Conservation (phyloP, 1,284 basidiomycete genomes). For the Quambalaria eucalypti region DNA sequence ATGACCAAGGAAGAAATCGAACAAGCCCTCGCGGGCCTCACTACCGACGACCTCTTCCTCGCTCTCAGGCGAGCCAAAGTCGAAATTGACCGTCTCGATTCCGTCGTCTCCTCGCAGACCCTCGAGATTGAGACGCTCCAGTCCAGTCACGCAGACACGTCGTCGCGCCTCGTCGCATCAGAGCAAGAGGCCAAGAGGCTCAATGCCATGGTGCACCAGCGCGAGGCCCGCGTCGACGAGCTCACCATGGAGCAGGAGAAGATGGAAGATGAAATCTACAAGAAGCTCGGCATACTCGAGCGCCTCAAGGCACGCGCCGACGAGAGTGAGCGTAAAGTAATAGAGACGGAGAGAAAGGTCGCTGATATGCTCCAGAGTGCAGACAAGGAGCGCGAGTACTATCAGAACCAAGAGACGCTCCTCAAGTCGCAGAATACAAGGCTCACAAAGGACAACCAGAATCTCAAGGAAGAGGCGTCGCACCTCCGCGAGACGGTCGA, state of each 20-base stretch:
- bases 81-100: constrained; percentile 23
- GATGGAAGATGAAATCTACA: constrained; percentile 27
- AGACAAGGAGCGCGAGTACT: constrained; percentile 39
- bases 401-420: constrained; percentile 25
- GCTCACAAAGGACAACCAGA: constrained; percentile 24
- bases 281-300: constrained; percentile 23
- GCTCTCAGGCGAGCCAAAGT: constrained; percentile 33
- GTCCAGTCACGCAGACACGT: constrained; percentile 10
- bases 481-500: constrained; percentile 8
- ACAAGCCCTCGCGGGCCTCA: constrained; percentile 22
- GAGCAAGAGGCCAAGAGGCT: constrained; percentile 16
- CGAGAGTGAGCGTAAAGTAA: constrained; percentile 21
- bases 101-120: constrained; percentile 7
- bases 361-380: constrained; percentile 17
- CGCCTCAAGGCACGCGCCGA: constrained; percentile 25
- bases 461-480: constrained; percentile 18
- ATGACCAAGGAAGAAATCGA: constrained; percentile 32
- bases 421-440: constrained; percentile 28
- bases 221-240: constrained; percentile 33
- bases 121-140: constrained; percentile 24
- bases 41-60: constrained; percentile 26
- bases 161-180: constrained; percentile 13
- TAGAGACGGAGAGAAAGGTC: constrained; percentile 28
- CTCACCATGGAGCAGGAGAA: constrained; percentile 32
- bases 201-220: constrained; percentile 16